A percentile compares a stretch with the other conserved stretches of the same genome.
phyloP scores from a whole-genome alignment of 2,329 filamentous ascomycete genomes.

The Penicillium vulpinum region DNA sequence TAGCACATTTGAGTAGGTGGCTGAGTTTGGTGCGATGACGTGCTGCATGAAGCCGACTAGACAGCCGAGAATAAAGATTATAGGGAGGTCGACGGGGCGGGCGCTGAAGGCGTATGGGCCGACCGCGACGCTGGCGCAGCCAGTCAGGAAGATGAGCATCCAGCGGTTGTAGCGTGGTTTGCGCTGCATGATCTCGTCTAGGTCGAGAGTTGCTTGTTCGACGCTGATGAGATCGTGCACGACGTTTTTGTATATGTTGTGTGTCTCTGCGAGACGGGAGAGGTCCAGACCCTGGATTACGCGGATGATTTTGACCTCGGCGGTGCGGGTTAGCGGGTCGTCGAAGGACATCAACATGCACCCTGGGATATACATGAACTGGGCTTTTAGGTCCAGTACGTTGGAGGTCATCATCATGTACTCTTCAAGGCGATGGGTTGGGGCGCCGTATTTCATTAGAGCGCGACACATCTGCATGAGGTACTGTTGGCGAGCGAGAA shows the following conservation, averaged over 20 bases:
- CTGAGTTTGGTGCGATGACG: slow-evolving; percentile 70
- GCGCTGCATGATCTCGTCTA: slow-evolving; percentile 56
- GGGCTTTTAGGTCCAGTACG: slow-evolving; percentile 80
- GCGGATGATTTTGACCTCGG: slow-evolving; percentile 47
- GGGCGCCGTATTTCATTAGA: slow-evolving; percentile 33
- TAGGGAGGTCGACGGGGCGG: slow-evolving; percentile 57
- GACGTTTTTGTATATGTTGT: slow-evolving; percentile 47
- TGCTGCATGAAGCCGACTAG: slow-evolving; percentile 73
- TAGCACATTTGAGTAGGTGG: slow-evolving; percentile 52
- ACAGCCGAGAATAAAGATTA: slow-evolving; percentile 67
- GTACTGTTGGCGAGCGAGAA: slow-evolving; percentile 57
- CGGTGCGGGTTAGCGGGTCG: slow-evolving; percentile 44
- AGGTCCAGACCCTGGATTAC: slow-evolving; percentile 43
- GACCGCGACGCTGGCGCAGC: slow-evolving; percentile 70
- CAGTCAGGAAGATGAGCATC: slow-evolving; percentile 64
- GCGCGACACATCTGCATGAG: slow-evolving; percentile 33
- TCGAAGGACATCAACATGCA: slow-evolving; percentile 61
- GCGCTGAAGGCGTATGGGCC: slow-evolving; percentile 77
- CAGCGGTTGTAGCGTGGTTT: slow-evolving; percentile 56
- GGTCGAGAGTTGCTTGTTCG: slow-evolving; percentile 39
- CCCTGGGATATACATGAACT: slow-evolving; percentile 79
- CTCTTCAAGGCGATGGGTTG: slow-evolving; percentile 57
- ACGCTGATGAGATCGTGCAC: slow-evolving; percentile 46
- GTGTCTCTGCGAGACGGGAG: slow-evolving; percentile 43
- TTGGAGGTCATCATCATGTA: slow-evolving; percentile 86